A percentile compares a stretch with the other conserved stretches of the same genome.
Evolutionary conservation across 352 stramenopile genomes (phyloP).

Genomic region (Globisporangium paroecandrum): DNA sequence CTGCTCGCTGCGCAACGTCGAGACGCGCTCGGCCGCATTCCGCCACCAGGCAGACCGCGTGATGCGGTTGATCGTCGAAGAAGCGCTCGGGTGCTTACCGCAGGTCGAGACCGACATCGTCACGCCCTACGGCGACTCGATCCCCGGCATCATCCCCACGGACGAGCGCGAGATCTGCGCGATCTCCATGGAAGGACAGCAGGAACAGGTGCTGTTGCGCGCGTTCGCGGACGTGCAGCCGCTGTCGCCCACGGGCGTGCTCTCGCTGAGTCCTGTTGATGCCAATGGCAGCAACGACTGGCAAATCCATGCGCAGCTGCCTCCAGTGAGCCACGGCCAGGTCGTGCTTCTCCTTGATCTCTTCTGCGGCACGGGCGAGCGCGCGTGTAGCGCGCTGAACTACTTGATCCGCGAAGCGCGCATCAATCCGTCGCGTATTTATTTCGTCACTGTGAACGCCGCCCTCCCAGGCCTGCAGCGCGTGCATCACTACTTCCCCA

Average conservation of each 20-base stretch:
- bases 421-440: conserved; percentile 38
- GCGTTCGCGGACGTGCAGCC: conserved; percentile 28
- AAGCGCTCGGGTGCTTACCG: conserved; percentile 29
- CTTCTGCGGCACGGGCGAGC: conserved; percentile 39
- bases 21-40: conserved; percentile 21
- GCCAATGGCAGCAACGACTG: conserved; percentile 7
- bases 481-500: conserved; percentile 45
- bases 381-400: conserved; percentile 34
- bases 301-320: conserved; percentile 27
- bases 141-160: conserved; percentile 10
- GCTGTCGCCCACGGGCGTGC: conserved; percentile 14
- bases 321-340: conserved; percentile 23
- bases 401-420: conserved; percentile 31
- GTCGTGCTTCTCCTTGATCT: conserved; percentile 41
- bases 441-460: conserved; percentile 51
- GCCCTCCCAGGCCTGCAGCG: conserved; percentile 36
- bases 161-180: conserved; percentile 23
- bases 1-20: conserved; percentile 18
- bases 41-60: conserved; percentile 28
- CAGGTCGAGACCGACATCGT: conserved; percentile 15
- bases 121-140: conserved; percentile 15
- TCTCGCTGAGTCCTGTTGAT: conserved; percentile 8
- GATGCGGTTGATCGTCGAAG: conserved; percentile 36
- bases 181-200: conserved; percentile 25
- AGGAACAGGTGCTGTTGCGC: conserved; percentile 18